phyloP scores from a whole-genome alignment of 805 yeast genomes.

The Teunomyces gatunensis region DNA sequence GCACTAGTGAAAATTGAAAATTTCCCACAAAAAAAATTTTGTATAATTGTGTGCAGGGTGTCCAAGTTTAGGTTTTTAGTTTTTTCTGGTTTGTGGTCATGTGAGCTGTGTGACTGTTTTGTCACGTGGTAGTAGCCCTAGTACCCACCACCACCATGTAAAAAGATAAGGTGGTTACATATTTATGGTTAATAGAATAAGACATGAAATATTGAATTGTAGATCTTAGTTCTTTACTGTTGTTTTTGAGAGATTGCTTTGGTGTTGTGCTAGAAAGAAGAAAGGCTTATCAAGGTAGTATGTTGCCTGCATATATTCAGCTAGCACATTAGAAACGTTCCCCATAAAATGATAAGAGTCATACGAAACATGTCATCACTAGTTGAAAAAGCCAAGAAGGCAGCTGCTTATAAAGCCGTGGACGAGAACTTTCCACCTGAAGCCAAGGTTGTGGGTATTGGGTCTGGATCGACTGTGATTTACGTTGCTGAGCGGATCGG shows the following conservation, averaged over 20 bases:
- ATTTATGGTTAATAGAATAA: too few species aligned
- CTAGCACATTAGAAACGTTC: not conserved
- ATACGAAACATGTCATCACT: conserved; percentile 9
- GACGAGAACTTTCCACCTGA: conserved; percentile 73
- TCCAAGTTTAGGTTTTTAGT: not conserved
- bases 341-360: conserved; percentile 1
- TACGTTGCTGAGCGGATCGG: conserved; percentile 94
- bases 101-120: conserved; percentile 14
- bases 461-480: conserved; percentile 97
- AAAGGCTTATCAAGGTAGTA: not conserved
- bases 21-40: conserved; percentile 4
- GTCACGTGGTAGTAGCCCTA: conserved; percentile 3
- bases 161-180: too few species aligned
- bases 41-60: not conserved
- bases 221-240: too few species aligned
- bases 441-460: conserved; percentile 84
- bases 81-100: conserved; percentile 4
- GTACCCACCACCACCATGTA: too few species aligned
- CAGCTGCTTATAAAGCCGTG: conserved; percentile 90
- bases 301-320: not conserved
- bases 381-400: conserved; percentile 80
- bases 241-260: too few species aligned
- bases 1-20: conserved; percentile 2
- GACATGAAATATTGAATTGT: too few species aligned
- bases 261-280: not conserved